Evolutionary conservation across 1,139 yeast species (phyloP), one percentile per base, ranked within the genome.

Genomic region (Debaryomyces singareniensis): DNA sequence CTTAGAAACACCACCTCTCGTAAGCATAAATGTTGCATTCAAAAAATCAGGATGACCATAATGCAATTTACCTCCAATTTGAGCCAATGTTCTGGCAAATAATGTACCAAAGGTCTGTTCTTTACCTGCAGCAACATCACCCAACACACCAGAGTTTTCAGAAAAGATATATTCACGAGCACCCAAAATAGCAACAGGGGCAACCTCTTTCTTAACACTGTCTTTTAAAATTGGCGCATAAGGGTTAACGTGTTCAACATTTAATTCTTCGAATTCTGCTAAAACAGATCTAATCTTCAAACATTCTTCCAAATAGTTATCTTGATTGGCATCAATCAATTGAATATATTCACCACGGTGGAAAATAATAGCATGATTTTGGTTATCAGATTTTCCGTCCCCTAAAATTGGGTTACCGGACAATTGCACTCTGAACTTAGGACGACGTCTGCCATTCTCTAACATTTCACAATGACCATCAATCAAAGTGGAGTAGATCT

Each of bases 111-210:
- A 91, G 46, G 98, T 91, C 65, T 91, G 98, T 75, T 91, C 98
- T 70, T 91, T 91, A 77, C 97, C 98, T 44, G 98, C 98, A 49
- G 98, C 98, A 60, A 91, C 94, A 65, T 91, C 98, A 80, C 98
- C 98, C 47, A 91, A 75, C 51, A 91, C 85, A 82, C 98, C 98
- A 44, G 95, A 83, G 69, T 89, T 91, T 65, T 91, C 98, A 40
- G 96, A 86, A 83, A 91, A 91, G 67, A 91, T 91, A 66, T 91
- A 91, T 68, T 91, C 98, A 71, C 98, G 83, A 34, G 98, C 97
- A 78, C 98, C 98, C 49, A 91, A 86, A 57, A 91, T 89, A 35
- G 98, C 98, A 49, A 91, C 98, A 20, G 98, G 98, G 49, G 77
- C 75, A 47, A 61, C 68, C 34, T 61, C 57, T 16, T 45, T 45